Percentiles rank a stretch among this genome's conserved stretches.
These are phyloP conservation scores for Solanum ahanhuiri DNA, from an alignment of 257 asterid genomes.

Conservation along the genomic window DNA sequence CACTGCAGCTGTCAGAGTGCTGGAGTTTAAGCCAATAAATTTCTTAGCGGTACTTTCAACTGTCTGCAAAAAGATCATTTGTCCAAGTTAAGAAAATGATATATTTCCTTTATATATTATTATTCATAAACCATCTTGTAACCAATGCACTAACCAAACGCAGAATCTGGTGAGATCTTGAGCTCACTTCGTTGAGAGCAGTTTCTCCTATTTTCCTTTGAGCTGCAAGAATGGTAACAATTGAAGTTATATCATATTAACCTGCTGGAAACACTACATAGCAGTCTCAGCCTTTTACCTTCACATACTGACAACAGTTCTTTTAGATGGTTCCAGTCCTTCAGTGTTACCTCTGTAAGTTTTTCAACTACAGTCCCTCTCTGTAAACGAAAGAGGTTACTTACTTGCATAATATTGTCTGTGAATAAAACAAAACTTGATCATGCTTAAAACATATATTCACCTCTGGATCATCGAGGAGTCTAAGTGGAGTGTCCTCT, in stretches of 20 bases:
- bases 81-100: neutral
- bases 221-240: slow-evolving; percentile 34
- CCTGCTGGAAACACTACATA: neutral
- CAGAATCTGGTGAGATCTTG: slow-evolving; percentile 90
- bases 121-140: neutral
- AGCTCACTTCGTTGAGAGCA: slow-evolving; percentile 72
- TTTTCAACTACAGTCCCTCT: slow-evolving; percentile 83
- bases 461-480: slow-evolving; percentile 95
- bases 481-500: slow-evolving; percentile 59
- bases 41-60: slow-evolving; percentile 69
- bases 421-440: neutral
- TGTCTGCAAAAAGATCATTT: slow-evolving; percentile 31
- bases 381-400: slow-evolving; percentile 20
- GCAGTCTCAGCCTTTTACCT: slow-evolving; percentile 28
- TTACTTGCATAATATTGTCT: neutral
- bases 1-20: slow-evolving; percentile 75
- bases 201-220: slow-evolving; percentile 94
- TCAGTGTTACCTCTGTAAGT: slow-evolving; percentile 56
- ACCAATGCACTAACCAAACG: slow-evolving; percentile 43
- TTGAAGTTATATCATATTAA: neutral
- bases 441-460: neutral
- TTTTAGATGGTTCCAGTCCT: slow-evolving; percentile 49
- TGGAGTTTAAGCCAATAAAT: slow-evolving; percentile 32
- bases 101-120: neutral
- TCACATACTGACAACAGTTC: slow-evolving; percentile 67